Evolutionary conservation across 2,329 filamentous ascomycete genomes (phyloP).

Genomic region (Fonsecaea multimorphosa): DNA sequence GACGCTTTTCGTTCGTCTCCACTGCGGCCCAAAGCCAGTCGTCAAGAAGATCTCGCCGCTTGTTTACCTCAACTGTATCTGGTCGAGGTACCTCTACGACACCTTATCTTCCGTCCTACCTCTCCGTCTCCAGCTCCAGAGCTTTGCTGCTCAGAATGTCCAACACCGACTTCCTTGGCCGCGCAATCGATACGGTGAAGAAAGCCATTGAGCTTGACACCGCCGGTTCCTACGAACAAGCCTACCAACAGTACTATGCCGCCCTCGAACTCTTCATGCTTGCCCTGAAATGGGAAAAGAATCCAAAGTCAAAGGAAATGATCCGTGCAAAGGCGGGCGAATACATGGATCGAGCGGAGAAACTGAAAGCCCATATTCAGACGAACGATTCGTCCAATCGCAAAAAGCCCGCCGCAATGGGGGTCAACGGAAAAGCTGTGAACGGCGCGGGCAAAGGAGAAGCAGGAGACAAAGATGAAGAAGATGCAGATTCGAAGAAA

Average conservation of each 20-base stretch:
- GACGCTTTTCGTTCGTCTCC: not conserved
- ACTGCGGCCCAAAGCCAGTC: not conserved
- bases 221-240: conserved; percentile 93
- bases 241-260: conserved; percentile 94
- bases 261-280: conserved; percentile 98
- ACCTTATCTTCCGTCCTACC: not conserved
- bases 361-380: conserved; percentile 88
- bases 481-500: conserved; percentile 94
- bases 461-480: conserved; percentile 68
- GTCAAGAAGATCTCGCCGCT: conserved; percentile 5
- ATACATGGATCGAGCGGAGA: conserved; percentile 99
- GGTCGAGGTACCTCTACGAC: not conserved
- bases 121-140: not conserved
- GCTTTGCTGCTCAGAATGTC: conserved; percentile 68
- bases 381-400: conserved; percentile 67
- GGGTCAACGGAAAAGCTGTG: conserved; percentile 58
- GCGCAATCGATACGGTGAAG: conserved; percentile 95
- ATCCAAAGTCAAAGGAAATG: conserved; percentile 94
- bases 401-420: conserved; percentile 59
- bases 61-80: conserved; percentile 8
- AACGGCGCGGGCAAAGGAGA: conserved; percentile 62
- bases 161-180: conserved; percentile 94
- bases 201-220: conserved; percentile 97
- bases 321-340: conserved; percentile 93
- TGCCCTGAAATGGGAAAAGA: conserved; percentile 99